Conservation (phyloP, 345 rosid genomes). For the Citrus hindsii region DNA sequence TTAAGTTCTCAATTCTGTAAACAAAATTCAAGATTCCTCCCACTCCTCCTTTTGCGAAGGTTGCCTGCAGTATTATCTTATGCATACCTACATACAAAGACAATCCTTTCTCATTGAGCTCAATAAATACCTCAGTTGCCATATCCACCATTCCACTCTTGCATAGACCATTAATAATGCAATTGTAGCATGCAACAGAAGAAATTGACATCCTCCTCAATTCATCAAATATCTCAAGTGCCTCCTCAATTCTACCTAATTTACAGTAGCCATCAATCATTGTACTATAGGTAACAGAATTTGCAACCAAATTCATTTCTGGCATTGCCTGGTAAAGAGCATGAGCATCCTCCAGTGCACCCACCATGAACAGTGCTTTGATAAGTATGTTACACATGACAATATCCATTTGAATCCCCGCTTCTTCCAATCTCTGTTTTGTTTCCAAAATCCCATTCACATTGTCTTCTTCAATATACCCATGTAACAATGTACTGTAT, state of each 20-base stretch:
- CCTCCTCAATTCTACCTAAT: constrained; percentile 65
- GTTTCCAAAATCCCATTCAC: constrained; percentile 45
- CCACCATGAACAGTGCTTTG: constrained; percentile 65
- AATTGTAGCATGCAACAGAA: constrained; percentile 57
- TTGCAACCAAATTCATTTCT: constrained; percentile 49
- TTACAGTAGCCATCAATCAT: constrained; percentile 61
- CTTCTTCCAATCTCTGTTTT: constrained; percentile 49
- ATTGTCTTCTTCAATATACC: constrained; percentile 57
- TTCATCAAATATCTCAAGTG: constrained; percentile 75
- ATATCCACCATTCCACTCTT: constrained; percentile 48
- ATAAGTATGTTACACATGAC: constrained; percentile 70
- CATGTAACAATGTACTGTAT: constrained; percentile 62
- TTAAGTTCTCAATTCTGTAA: constrained; percentile 36
- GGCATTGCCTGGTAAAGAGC: constrained; percentile 59
- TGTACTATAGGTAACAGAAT: constrained; percentile 54
- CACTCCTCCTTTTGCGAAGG: constrained; percentile 36
- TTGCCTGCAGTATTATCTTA: constrained; percentile 41
- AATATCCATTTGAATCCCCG: constrained; percentile 53
- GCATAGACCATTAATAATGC: constrained; percentile 63
- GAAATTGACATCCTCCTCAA: constrained; percentile 44
- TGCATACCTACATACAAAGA: constrained; percentile 33
- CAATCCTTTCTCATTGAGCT: constrained; percentile 49
- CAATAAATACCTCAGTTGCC: constrained; percentile 57
- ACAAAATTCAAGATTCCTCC: constrained; percentile 48
- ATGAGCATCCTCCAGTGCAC: constrained; percentile 68